Conservation (phyloP, 2,329 filamentous ascomycete genomes). For the Fusarium sp. region DNA sequence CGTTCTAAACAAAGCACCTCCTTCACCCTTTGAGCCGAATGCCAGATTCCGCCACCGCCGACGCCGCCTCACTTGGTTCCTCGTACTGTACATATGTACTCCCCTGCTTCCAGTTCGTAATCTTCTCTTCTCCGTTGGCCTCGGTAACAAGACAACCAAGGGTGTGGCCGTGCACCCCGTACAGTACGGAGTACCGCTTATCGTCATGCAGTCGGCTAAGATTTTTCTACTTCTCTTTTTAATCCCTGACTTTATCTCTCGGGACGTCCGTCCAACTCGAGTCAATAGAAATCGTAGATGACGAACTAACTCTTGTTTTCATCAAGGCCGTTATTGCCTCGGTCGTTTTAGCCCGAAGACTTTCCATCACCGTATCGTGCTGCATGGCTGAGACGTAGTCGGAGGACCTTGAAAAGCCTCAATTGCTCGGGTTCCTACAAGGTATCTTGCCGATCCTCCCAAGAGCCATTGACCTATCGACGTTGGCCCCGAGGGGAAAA, state of each 20-base stretch:
- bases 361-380: not conserved
- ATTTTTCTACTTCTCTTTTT: constrained; percentile 14
- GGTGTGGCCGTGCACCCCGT: constrained; percentile 7
- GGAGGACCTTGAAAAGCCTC: constrained; percentile 16
- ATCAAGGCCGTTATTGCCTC: constrained; percentile 5
- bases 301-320: constrained; percentile 2
- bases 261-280: constrained; percentile 31
- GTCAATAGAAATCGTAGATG: constrained; percentile 20
- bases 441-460: constrained; percentile 33
- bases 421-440: constrained; percentile 32
- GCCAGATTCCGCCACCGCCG: constrained; percentile 41
- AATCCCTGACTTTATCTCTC: constrained; percentile 37
- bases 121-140: constrained; percentile 29
- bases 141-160: constrained; percentile 22
- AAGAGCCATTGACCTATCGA: constrained; percentile 42
- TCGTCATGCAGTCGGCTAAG: constrained; percentile 33
- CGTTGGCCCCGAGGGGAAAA: constrained; percentile 15
- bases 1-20: constrained; percentile 10
- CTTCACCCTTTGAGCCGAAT: constrained; percentile 42
- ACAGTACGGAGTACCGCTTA: constrained; percentile 34
- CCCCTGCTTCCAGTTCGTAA: constrained; percentile 20
- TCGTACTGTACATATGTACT: constrained; percentile 6
- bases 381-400: constrained; percentile 1
- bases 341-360: not conserved
- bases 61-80: constrained; percentile 33